These are phyloP conservation scores for Manihot esculenta DNA, from an alignment of 441 rosid genomes.

Conservation along the genomic window DNA sequence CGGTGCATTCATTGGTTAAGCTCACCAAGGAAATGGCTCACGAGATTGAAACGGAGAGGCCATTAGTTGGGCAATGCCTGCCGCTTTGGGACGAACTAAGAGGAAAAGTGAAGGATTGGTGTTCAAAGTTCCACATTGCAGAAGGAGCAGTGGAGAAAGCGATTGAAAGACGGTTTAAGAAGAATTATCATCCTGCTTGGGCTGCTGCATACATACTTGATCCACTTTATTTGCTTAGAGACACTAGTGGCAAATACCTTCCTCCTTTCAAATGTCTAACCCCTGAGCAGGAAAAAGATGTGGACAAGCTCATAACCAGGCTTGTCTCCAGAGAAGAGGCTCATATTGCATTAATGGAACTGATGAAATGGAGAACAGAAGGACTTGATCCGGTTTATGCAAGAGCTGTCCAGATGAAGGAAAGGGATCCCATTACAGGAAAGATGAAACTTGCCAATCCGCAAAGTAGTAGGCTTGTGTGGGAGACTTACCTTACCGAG, in stretches of 20 bases:
- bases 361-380: conserved; percentile 98
- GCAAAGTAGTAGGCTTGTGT: conserved; percentile 93
- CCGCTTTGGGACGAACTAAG: conserved; percentile 88
- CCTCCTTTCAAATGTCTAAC: conserved; percentile 89
- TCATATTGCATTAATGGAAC: conserved; percentile 92
- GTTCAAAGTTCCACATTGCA: conserved; percentile 63
- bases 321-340: conserved; percentile 95
- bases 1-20: conserved; percentile 73
- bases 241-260: conserved; percentile 78
- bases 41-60: conserved; percentile 81
- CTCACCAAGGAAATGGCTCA: conserved; percentile 78
- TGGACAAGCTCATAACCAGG: conserved; percentile 88
- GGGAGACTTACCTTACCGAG: conserved; percentile 95
- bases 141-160: conserved; percentile 74
- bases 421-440: conserved; percentile 78
- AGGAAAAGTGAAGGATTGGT: conserved; percentile 84
- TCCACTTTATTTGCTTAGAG: conserved; percentile 84
- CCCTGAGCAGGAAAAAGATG: conserved; percentile 92
- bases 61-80: conserved; percentile 86
- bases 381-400: conserved; percentile 97
- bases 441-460: conserved; percentile 87
- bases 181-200: conserved; percentile 98
- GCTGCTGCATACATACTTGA: conserved; percentile 92
- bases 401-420: conserved; percentile 92
- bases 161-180: conserved; percentile 81